A percentile compares a stretch with the other conserved stretches of the same genome.
Conservation (phyloP, 352 stramenopile species). For the Globisporangium mamillatum region DNA sequence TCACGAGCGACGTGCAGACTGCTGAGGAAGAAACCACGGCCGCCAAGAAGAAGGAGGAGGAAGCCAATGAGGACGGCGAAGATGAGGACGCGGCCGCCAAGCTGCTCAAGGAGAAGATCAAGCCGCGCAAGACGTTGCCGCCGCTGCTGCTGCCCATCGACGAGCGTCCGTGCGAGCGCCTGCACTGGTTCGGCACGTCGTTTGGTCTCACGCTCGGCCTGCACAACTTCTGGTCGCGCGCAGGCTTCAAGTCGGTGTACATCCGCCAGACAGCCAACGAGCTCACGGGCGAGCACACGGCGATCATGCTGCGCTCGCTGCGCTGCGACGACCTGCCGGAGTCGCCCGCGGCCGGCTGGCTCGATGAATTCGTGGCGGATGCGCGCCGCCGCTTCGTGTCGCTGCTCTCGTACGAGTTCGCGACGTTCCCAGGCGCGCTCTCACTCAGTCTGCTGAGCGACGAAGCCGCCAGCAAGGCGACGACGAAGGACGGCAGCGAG, state of each 20-base stretch:
- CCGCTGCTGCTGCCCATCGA: slow-evolving; percentile 95
- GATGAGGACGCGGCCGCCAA: slow-evolving; percentile 49
- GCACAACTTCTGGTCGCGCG: slow-evolving; percentile 97
- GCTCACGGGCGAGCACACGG: slow-evolving; percentile 98
- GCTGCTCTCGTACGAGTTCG: slow-evolving; percentile 93
- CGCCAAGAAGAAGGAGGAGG: slow-evolving; percentile 29
- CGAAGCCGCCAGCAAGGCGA: slow-evolving; percentile 3
- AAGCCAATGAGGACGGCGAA: slow-evolving; percentile 45
- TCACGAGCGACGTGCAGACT: slow-evolving; percentile 59
- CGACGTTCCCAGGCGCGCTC: slow-evolving; percentile 87
- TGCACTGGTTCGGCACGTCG: slow-evolving; percentile 98
- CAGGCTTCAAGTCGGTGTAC: slow-evolving; percentile 96
- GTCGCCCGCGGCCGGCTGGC: slow-evolving; percentile 86
- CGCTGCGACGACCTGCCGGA: slow-evolving; percentile 76
- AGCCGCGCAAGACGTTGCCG: slow-evolving; percentile 95
- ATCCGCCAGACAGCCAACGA: slow-evolving; percentile 99
- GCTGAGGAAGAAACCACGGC: slow-evolving; percentile 30
- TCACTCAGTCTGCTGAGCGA: slow-evolving; percentile 91
- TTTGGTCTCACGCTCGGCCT: slow-evolving; percentile 97
- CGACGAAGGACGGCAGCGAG: slow-evolving; percentile 22
- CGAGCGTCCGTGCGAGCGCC: slow-evolving; percentile 90
- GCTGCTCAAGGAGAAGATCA: slow-evolving; percentile 88
- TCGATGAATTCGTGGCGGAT: slow-evolving; percentile 94
- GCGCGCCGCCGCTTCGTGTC: slow-evolving; percentile 92
- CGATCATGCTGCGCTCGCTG: slow-evolving; percentile 89